These are phyloP conservation scores for Colletotrichum gigasporum DNA, from an alignment of 2,329 filamentous ascomycete species.

Conservation along the genomic window DNA sequence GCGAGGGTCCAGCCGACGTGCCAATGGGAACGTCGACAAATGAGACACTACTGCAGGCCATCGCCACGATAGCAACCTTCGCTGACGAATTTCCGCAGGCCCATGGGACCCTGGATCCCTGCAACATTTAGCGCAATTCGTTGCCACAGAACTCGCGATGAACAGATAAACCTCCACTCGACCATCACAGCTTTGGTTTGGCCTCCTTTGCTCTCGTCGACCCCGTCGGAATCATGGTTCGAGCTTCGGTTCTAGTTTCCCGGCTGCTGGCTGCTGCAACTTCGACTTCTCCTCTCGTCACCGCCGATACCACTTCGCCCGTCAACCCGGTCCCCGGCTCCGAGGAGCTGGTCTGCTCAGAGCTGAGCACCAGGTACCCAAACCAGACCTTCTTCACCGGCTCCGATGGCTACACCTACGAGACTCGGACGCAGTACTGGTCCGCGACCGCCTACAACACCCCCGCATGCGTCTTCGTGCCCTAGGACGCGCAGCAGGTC, in stretches of 20 bases:
- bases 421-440: conserved; percentile 24
- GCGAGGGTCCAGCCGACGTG: neutral
- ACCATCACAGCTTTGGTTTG: neutral
- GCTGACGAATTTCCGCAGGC: conserved; percentile 5
- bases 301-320: neutral
- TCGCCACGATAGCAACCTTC: neutral
- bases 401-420: conserved; percentile 9
- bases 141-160: neutral
- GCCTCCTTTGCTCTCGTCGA: neutral
- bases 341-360: conserved; percentile 1
- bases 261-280: neutral
- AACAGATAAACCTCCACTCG: neutral
- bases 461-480: conserved; percentile 39
- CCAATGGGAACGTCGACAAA: conserved; percentile 3
- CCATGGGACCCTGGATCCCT: neutral
- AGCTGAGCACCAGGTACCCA: neutral
- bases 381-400: conserved; percentile 5
- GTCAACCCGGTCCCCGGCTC: neutral
- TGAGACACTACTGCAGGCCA: conserved; percentile 3
- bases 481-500: conserved; percentile 34
- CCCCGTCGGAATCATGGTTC: neutral
- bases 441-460: conserved; percentile 9
- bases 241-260: neutral
- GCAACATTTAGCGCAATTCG: neutral
- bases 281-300: neutral